A percentile compares a stretch with the other conserved stretches of the same genome.
Evolutionary conservation across 805 yeast species (phyloP).

Genomic region (Lachancea quebecensis): DNA sequence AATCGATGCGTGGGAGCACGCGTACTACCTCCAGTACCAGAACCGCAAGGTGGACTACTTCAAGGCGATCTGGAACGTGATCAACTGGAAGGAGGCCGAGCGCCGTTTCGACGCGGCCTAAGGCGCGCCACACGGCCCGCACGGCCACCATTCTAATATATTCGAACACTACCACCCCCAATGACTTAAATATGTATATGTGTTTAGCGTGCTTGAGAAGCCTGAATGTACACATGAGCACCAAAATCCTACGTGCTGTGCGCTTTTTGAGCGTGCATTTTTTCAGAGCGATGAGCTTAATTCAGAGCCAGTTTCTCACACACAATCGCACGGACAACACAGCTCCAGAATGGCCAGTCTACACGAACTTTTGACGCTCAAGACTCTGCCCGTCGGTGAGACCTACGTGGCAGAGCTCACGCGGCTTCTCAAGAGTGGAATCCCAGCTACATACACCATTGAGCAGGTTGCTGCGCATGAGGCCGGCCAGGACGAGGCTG

Average conservation of each 20-base stretch:
- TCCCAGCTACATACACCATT: slow-evolving; percentile 76
- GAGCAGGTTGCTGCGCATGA: slow-evolving; percentile 65
- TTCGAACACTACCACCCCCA: too few relatives aligned
- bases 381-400: slow-evolving; percentile 45
- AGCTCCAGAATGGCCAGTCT: slow-evolving; percentile 56
- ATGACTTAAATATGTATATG: background rate
- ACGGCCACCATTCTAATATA: too few relatives aligned
- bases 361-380: slow-evolving; percentile 54
- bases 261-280: too few relatives aligned
- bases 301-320: too few relatives aligned
- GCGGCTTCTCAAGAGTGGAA: slow-evolving; percentile 49
- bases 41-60: slow-evolving; percentile 88
- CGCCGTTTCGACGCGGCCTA: slow-evolving; percentile 43
- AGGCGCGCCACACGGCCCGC: too few relatives aligned
- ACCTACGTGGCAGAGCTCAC: slow-evolving; percentile 40
- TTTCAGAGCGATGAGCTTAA: too few relatives aligned
- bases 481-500: slow-evolving; percentile 31
- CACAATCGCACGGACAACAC: background rate
- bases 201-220: too few relatives aligned
- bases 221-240: too few relatives aligned
- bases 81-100: slow-evolving; percentile 90
- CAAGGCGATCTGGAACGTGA: slow-evolving; percentile 89
- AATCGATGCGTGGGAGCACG: slow-evolving; percentile 96
- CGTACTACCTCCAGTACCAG: slow-evolving; percentile 88
- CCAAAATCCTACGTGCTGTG: too few relatives aligned